Evolutionary conservation across 2,329 filamentous ascomycete genomes (phyloP).

Genomic region (Pseudogymnoascus sp.): DNA sequence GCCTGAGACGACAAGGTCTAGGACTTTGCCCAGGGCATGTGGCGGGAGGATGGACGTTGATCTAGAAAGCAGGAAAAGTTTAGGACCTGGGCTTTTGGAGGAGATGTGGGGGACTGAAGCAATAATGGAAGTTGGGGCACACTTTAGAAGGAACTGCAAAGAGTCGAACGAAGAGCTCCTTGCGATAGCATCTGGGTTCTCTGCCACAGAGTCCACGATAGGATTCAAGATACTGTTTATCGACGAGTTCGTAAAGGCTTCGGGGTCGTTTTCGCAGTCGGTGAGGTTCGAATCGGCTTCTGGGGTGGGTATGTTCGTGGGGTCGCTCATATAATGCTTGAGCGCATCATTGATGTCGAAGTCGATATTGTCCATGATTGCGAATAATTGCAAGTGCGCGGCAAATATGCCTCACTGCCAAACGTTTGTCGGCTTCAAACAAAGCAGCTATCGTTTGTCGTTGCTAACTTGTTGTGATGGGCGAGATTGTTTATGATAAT

Average conservation of each 20-base stretch:
- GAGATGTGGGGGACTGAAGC: slow-evolving; percentile 24
- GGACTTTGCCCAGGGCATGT: slow-evolving; percentile 81
- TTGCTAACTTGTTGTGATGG: slow-evolving; percentile 1
- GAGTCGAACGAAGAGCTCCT: slow-evolving; percentile 80
- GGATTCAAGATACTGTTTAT: slow-evolving; percentile 83
- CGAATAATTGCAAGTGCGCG: slow-evolving; percentile 14
- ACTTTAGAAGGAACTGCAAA: slow-evolving; percentile 94
- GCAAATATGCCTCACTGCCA: not conserved
- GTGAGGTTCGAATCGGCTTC: slow-evolving; percentile 77
- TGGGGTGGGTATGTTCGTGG: slow-evolving; percentile 70
- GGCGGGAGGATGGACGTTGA: slow-evolving; percentile 72
- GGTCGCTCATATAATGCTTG: slow-evolving; percentile 94
- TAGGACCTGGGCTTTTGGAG: slow-evolving; percentile 45
- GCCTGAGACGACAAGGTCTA: slow-evolving; percentile 82
- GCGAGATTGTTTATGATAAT: slow-evolving; percentile 8
- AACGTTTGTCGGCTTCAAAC: not conserved
- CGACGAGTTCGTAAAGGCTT: slow-evolving; percentile 67
- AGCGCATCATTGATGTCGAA: slow-evolving; percentile 97
- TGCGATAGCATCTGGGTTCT: slow-evolving; percentile 81
- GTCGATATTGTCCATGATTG: slow-evolving; percentile 63
- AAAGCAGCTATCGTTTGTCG: slow-evolving; percentile 1
- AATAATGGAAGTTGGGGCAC: slow-evolving; percentile 51
- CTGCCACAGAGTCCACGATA: slow-evolving; percentile 85
- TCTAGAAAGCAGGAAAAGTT: slow-evolving; percentile 62
- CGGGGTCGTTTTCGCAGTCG: slow-evolving; percentile 88